phyloP scores from a whole-genome alignment of 1,284 basidiomycete genomes.

The Boletus albobrunnescens region DNA sequence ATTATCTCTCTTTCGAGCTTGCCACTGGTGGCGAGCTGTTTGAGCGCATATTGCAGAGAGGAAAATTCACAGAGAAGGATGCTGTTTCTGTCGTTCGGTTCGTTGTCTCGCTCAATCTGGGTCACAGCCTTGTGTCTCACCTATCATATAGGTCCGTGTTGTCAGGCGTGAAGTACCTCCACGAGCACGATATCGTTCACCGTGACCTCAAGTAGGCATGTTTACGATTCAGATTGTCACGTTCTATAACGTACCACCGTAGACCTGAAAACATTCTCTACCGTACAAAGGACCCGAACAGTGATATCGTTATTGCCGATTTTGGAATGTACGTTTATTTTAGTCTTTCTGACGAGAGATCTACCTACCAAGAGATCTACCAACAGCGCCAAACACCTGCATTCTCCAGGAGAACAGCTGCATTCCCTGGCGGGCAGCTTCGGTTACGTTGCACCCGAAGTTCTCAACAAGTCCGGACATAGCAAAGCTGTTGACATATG shows the following conservation, averaged over 20 bases:
- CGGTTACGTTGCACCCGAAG: conserved; percentile 94
- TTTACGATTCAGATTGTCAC: background rate
- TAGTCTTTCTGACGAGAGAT: background rate
- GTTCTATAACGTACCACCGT: background rate
- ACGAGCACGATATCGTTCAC: conserved; percentile 86
- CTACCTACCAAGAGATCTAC: conserved; percentile 1
- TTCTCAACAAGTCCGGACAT: conserved; percentile 79
- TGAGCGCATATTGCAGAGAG: conserved; percentile 74
- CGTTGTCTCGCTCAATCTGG: background rate
- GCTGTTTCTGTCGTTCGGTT: conserved; percentile 69
- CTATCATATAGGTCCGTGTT: conserved; percentile 60
- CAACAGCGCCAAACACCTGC: conserved; percentile 78
- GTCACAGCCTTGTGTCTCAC: conserved; percentile 1
- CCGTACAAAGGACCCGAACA: conserved; percentile 67
- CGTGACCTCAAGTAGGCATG: conserved; percentile 79
- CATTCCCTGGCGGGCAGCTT: conserved; percentile 84
- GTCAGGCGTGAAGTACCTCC: conserved; percentile 77
- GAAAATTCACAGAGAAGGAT: conserved; percentile 88
- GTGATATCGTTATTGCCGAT: conserved; percentile 88
- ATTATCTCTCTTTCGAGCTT: conserved; percentile 89
- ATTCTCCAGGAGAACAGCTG: conserved; percentile 74
- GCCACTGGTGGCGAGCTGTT: conserved; percentile 89
- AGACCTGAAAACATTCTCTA: conserved; percentile 95
- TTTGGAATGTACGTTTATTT: conserved; percentile 86
- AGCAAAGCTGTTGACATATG: conserved; percentile 92